Base-by-base conservation (phyloP, 371 early-diverging fungal species). In the Funneliformis caledonium region DNA sequence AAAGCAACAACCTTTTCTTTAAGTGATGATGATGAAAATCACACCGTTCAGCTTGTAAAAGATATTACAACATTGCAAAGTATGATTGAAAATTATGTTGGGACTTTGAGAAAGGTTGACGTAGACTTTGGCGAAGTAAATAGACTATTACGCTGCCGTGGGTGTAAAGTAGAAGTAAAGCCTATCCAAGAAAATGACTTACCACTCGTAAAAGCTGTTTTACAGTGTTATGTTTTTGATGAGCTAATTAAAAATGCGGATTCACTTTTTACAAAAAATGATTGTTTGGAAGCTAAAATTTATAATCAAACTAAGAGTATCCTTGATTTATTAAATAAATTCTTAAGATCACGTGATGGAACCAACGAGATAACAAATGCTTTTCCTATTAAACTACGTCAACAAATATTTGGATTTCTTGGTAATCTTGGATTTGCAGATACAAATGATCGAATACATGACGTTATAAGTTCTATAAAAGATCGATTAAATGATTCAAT, bases 1-100 rank as follows among this genome's bases (percentile, higher is more conserved):
- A 64, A n/a, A 5, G 47, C 31, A 19, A 77, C 65, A 22, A 77
- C n/a, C 6, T 31, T 64, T 50, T 47, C 65, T 14, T 77, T 61
- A 64, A 48, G 22, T n/a, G 77, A 77, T 65, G 45, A n/a, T 47
- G 65, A 77, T 45, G 11, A 8, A 22, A 77, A 77, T 37, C 64
- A 77, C 11, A 45, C 64, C 5, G 64, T 65, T 22, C 26, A 77
- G 11, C 26, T 77, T 16, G 45, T n/a, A 4, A 64, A 77, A 42
- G 77, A 61, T 61, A 77, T 77, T 65, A n/a, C 37, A 3, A 22
- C 26, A 16, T n/a, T 77, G 10, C 47, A 77, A 37, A 16, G 14
- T 14, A 26, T 11, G n/a, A 12, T 65, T 37, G 31, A 11, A 37
- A 26, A 65, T 1, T 65, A 33, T 4, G 16, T 65, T 0, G 37